Base-by-base conservation (phyloP, 352 stramenopile genomes). In the Pythium oligandrum region DNA sequence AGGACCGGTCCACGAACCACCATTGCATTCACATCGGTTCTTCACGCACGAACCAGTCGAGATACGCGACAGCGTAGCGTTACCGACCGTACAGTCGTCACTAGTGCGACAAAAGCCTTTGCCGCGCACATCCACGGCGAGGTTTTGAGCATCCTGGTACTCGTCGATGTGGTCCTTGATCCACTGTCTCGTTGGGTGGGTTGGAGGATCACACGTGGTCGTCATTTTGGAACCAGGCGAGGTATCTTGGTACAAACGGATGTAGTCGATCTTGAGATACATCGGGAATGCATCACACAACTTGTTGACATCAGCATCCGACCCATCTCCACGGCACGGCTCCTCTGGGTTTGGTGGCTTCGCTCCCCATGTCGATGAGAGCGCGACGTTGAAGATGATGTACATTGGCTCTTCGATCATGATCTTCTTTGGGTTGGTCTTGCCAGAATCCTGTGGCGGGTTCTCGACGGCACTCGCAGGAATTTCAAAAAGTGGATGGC, bases 341-440 rank as follows among this genome's bases (percentile, higher is more conserved):
- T 45, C 56, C 1, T 71, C 70, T 6, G 63, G 44, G 51, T 88
- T 85, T 1, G 74, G 74, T 4, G 74, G 77, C 4, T 52, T 75
- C 2, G 68, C 61, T 48, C 68, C 87, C 92, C 92, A 97, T 11
- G 86, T 76, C 12, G 66, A 77, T 4, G 85, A 95, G 17, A 98
- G 64, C 2, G 90, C 90, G 6, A 95, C 94, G 70, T 97, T 98
- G 43, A 97, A 68, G 39, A 98, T 78, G 17, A 98, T 48, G 57
- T 95, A 96, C 72, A 92, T 95, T 7, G 92, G 92, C 66, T 97
- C 92, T 46, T 88, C 74, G 34, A 84, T 53, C 73, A 81, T 80
- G 35, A 83, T 51, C 46, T 83, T 86, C n/a, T 64, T 56, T 1
- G 73, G 72, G 34, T 86, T 86, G 8, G 42, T 58, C n/a, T 59